Evolutionary conservation across 1,284 basidiomycete genomes (phyloP).

Genomic region (Naganishia sp.): DNA sequence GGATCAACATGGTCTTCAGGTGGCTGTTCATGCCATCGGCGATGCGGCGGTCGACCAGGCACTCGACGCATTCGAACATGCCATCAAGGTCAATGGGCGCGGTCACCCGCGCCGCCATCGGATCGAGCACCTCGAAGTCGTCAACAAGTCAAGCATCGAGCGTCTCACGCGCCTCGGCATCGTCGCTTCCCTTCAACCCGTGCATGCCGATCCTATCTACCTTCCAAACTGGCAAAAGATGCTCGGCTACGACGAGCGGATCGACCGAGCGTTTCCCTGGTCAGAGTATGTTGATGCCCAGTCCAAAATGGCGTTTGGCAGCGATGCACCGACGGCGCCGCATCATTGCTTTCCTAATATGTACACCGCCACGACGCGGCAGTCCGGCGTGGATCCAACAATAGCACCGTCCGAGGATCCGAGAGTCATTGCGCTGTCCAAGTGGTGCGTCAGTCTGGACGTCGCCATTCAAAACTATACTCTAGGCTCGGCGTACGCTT

Average conservation of each 20-base stretch:
- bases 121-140: slow-evolving; percentile 44
- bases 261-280: slow-evolving; percentile 40
- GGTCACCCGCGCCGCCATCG: slow-evolving; percentile 34
- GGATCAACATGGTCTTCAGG: slow-evolving; percentile 40
- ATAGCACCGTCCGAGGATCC: slow-evolving; percentile 11
- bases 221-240: slow-evolving; percentile 37
- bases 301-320: slow-evolving; percentile 39
- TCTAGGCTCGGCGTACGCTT: slow-evolving; percentile 34
- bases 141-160: slow-evolving; percentile 33
- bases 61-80: slow-evolving; percentile 40
- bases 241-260: slow-evolving; percentile 39
- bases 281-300: slow-evolving; percentile 38
- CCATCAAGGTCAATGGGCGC: slow-evolving; percentile 35
- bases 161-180: slow-evolving; percentile 38
- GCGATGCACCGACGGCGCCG: slow-evolving; percentile 41
- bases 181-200: slow-evolving; percentile 41
- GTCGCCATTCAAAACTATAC: slow-evolving; percentile 22
- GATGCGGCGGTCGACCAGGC: slow-evolving; percentile 42
- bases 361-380: slow-evolving; percentile 40
- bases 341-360: slow-evolving; percentile 40
- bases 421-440: slow-evolving; percentile 20
- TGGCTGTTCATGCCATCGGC: slow-evolving; percentile 43
- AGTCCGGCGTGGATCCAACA: slow-evolving; percentile 36
- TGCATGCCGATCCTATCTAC: slow-evolving; percentile 42
- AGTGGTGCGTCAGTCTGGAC: slow-evolving; percentile 17